These are phyloP conservation scores for Ophiostoma pallidulum DNA, from an alignment of 2,329 filamentous ascomycete genomes.

Conservation along the genomic window DNA sequence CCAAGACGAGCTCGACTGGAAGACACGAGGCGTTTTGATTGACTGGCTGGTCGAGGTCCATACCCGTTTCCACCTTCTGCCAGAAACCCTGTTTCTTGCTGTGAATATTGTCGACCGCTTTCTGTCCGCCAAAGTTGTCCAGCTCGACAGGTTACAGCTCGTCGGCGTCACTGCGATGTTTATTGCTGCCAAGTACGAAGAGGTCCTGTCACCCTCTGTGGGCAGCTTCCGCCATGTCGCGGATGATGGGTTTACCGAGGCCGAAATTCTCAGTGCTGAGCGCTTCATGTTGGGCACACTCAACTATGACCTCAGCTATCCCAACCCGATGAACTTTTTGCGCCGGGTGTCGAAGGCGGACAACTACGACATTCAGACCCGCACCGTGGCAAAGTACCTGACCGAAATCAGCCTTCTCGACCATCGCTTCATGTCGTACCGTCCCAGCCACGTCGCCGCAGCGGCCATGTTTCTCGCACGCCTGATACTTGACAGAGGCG, in stretches of 20 bases:
- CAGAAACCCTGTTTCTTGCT: constrained; percentile 90
- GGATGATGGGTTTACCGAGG: constrained; percentile 90
- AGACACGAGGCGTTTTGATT: constrained; percentile 92
- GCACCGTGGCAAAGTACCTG: constrained; percentile 93
- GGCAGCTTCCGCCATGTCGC: constrained; percentile 95
- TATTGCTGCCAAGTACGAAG: constrained; percentile 97
- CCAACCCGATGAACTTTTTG: constrained; percentile 99
- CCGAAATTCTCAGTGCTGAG: constrained; percentile 94
- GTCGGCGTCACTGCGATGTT: constrained; percentile 99
- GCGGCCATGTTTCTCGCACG: constrained; percentile 92
- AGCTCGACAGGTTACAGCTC: constrained; percentile 89
- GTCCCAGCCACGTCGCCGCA: constrained; percentile 82
- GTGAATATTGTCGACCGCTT: constrained; percentile 99
- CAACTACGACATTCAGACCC: constrained; percentile 97
- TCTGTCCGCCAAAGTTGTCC: constrained; percentile 88
- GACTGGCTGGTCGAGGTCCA: constrained; percentile 99
- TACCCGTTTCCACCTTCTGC: constrained; percentile 88
- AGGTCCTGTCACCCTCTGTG: constrained; percentile 92
- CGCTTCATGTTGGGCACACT: constrained; percentile 84
- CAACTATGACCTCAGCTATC: constrained; percentile 95
- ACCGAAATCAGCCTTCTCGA: constrained; percentile 96
- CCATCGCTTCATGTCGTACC: constrained; percentile 83
- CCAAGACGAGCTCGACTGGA: constrained; percentile 94
- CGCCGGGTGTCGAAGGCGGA: constrained; percentile 98
- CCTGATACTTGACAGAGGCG: constrained; percentile 78